Conservation (phyloP, 768 basidiomycete genomes). For the Tremella yokohamensis region DNA sequence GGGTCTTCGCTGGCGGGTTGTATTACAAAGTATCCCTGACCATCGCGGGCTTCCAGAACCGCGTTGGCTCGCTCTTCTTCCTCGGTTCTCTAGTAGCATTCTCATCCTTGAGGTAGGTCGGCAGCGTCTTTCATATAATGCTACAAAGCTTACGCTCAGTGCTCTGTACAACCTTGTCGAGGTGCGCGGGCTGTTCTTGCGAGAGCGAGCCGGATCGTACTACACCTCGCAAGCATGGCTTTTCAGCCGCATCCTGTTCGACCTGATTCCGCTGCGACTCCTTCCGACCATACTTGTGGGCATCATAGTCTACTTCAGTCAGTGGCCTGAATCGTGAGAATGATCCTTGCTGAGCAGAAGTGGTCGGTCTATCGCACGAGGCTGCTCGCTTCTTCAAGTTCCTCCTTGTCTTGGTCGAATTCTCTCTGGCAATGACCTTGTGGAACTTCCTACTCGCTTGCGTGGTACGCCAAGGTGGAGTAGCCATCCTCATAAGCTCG, state of each 20-base stretch:
- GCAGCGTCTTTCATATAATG: background rate
- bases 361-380: constrained; percentile 80
- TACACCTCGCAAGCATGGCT: constrained; percentile 95
- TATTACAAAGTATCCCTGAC: constrained; percentile 75
- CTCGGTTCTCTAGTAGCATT: constrained; percentile 87
- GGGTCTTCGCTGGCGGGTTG: constrained; percentile 83
- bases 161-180: constrained; percentile 84
- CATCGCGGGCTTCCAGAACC: constrained; percentile 84
- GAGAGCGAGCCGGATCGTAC: constrained; percentile 78
- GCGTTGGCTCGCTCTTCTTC: constrained; percentile 94
- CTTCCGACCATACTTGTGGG: constrained; percentile 83
- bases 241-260: constrained; percentile 79
- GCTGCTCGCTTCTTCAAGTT: constrained; percentile 91
- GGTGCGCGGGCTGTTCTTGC: constrained; percentile 77
- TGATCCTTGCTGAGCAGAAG: constrained; percentile 3
- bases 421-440: constrained; percentile 77
- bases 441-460: constrained; percentile 88
- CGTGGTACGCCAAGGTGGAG: constrained; percentile 76
- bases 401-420: constrained; percentile 80
- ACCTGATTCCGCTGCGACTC: constrained; percentile 81
- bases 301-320: constrained; percentile 57
- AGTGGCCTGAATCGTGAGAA: background rate
- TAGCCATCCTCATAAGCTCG: constrained; percentile 81
- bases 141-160: constrained; percentile 43
- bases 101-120: constrained; percentile 63